Percentiles rank a stretch among this genome's conserved stretches.
Evolutionary conservation across 257 asterid genomes (phyloP).

Genomic region (Schizonepeta tenuifolia): DNA sequence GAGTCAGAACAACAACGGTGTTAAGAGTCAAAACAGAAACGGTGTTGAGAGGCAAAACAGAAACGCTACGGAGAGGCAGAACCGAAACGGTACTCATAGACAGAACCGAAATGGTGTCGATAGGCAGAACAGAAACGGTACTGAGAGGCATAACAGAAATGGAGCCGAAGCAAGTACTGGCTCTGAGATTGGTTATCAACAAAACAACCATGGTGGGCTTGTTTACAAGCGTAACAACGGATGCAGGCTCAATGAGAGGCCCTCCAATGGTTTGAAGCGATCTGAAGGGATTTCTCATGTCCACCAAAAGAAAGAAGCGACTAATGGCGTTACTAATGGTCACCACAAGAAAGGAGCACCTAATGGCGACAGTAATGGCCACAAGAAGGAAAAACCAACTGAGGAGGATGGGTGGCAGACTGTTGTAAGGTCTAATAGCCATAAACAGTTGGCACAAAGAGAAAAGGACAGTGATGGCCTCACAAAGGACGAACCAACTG

Average conservation of each 20-base stretch:
- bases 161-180: background rate
- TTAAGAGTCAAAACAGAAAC: too few relatives aligned
- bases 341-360: background rate
- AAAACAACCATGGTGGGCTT: background rate
- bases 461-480: too few relatives aligned
- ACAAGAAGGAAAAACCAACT: background rate
- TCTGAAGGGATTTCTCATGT: too few relatives aligned
- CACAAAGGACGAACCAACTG: background rate
- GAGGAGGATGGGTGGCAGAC: slow-evolving; percentile 10
- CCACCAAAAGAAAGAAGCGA: background rate
- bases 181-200: background rate
- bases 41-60: background rate
- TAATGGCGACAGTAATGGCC: background rate
- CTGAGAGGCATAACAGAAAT: background rate
- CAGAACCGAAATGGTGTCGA: background rate
- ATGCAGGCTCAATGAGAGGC: background rate
- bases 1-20: background rate
- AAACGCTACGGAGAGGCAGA: background rate
- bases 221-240: background rate
- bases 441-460: background rate
- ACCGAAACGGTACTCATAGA: background rate
- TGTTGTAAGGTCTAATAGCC: slow-evolving; percentile 2
- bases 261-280: background rate
- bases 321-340: background rate
- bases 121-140: background rate